A percentile compares a stretch with the other conserved stretches of the same genome.
Conservation (phyloP, 305 asterid species). For the Solanum hybrid region DNA sequence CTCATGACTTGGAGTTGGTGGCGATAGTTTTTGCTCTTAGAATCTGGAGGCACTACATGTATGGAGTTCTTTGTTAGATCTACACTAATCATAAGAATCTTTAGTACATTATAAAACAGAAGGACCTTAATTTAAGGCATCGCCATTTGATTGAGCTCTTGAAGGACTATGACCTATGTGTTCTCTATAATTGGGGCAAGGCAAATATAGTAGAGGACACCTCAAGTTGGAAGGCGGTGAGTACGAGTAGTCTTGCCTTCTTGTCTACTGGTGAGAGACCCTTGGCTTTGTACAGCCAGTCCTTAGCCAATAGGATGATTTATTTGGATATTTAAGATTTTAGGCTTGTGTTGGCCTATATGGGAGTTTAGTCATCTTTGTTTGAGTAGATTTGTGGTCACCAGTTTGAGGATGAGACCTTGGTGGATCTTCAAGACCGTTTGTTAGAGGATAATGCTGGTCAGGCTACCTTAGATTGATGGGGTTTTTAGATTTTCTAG, state of each 20-base stretch:
- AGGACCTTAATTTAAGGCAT: background rate
- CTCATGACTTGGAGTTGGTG: background rate
- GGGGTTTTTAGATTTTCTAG: background rate
- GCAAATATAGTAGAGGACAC: background rate
- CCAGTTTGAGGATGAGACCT: background rate
- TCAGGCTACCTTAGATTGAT: background rate
- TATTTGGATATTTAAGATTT: too few relatives aligned
- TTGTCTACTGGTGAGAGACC: background rate
- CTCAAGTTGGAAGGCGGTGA: background rate
- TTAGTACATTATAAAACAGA: background rate
- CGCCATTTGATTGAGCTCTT: background rate
- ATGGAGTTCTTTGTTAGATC: background rate
- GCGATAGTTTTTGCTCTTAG: background rate
- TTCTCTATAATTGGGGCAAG: background rate
- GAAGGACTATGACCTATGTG: background rate
- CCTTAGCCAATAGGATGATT: background rate
- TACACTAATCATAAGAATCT: background rate
- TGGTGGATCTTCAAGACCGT: background rate
- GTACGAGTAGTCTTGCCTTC: background rate
- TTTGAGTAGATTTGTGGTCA: background rate
- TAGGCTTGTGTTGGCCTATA: background rate
- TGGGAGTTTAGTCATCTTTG: background rate
- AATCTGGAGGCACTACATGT: background rate
- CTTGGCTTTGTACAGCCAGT: background rate
- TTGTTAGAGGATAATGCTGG: background rate